Evolutionary conservation across 345 rosid genomes (phyloP).

Genomic region (Diplotaxis tenuifolia): DNA sequence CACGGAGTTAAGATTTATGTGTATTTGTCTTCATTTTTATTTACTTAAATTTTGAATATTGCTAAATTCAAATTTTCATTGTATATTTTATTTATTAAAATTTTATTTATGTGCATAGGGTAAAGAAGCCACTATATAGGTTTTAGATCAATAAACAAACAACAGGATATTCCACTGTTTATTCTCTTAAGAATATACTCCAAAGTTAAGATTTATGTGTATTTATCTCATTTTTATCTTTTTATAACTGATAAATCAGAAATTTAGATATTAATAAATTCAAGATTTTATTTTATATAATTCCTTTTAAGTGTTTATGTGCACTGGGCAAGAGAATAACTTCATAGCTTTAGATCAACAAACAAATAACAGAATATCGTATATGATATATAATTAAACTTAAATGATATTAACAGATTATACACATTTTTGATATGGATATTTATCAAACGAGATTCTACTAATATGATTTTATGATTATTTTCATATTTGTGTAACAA

Average conservation of each 20-base stretch:
- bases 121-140: not conserved
- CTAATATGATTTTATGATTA: too few relatives aligned
- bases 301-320: not conserved
- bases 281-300: too few relatives aligned
- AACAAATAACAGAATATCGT: not conserved
- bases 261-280: too few relatives aligned
- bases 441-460: too few relatives aligned
- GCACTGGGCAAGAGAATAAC: not conserved
- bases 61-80: not conserved
- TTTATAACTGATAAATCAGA: too few relatives aligned
- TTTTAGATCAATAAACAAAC: not conserved
- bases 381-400: too few relatives aligned
- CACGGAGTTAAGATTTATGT: not conserved
- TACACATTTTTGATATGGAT: too few relatives aligned
- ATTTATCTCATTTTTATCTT: too few relatives aligned
- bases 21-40: not conserved
- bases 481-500: too few relatives aligned
- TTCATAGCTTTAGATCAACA: not conserved
- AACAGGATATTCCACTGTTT: not conserved
- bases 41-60: not conserved
- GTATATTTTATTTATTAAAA: not conserved
- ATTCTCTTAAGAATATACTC: not conserved
- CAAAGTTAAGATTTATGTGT: not conserved
- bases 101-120: not conserved
- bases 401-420: too few relatives aligned